A percentile compares a stretch with the other conserved stretches of the same genome.
These are phyloP conservation scores for Hanseniaspora singularis DNA, from an alignment of 805 yeast genomes.

Conservation along the genomic window DNA sequence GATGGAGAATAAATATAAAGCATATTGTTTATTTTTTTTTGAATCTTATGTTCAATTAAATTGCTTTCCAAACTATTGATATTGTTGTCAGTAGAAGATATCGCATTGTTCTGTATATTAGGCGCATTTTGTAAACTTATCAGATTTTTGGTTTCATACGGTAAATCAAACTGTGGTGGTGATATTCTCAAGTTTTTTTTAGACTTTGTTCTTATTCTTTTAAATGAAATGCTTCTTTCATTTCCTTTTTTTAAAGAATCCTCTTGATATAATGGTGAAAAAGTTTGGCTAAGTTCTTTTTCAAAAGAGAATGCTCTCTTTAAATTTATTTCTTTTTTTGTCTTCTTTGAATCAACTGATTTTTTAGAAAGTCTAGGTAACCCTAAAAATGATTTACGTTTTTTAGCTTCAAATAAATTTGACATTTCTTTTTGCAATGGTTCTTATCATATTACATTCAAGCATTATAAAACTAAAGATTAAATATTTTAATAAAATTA, in stretches of 20 bases:
- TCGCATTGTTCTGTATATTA: background rate
- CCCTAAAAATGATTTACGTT: background rate
- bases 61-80: background rate
- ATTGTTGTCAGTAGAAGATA: background rate
- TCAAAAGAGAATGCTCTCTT: background rate
- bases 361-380: background rate
- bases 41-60: slow-evolving; percentile 6
- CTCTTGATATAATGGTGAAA: background rate
- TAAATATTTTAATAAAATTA: too few species aligned
- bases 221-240: background rate
- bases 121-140: background rate
- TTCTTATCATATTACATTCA: background rate
- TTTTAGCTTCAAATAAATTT: background rate
- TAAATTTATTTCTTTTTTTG: background rate
- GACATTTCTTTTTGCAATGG: background rate
- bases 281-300: background rate
- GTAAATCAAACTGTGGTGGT: background rate
- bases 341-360: background rate
- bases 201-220: background rate
- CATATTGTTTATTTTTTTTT: background rate
- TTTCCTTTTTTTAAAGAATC: background rate
- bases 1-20: slow-evolving; percentile 14
- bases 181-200: slow-evolving; percentile 1
- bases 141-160: background rate
- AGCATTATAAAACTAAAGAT: too few species aligned